Base-by-base conservation (phyloP, 306 rosid species). In the Castanospermum australe region DNA sequence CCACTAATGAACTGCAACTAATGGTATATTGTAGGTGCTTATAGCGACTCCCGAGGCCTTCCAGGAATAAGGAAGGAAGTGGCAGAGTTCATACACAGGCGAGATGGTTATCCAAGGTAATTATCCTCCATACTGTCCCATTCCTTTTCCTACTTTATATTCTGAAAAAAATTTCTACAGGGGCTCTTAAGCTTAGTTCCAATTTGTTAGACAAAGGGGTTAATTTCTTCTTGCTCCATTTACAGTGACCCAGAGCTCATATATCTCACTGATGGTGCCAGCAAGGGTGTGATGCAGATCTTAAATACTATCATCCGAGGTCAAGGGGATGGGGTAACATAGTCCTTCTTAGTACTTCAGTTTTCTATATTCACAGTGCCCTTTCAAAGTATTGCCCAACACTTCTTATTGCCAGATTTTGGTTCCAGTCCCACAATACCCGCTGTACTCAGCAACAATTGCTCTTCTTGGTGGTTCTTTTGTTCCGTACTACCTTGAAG, bases 391-490 rank as follows among this genome's bases (percentile, higher is more conserved):
- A 76, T 30, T 51, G 22, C 56, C 50, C 32, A 33, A 78, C 72
- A 77, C 75, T 73, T 55, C 63, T 71, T 79, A 38, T 75, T 81
- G 51, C 67, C 83, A 96, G 99, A 47, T 96, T 89, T 87, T 96
- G 98, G 99, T 96, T 84, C 99, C 99, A 44, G 99, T 96, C 50
- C 99, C 99, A 44, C 99, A 96, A 57, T 96, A 96, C 89, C 99
- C 99, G 6, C 99, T 96, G 71, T 96, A 96, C 83, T 96, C 99
- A 0, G 99, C 99, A 76, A 82, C 99, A 67, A 96, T 96, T 65
- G 76, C 96, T 71, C 87, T 96, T 47, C 79, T 75, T 67, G 99
- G 99, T 42, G 99, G 99, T 71, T 71, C 98, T 79, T 96, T 96
- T 86, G 98, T 96, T 79, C 97, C 98, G 4, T 96, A 96, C 87